Percentiles rank a stretch among this genome's conserved stretches.
phyloP scores from a whole-genome alignment of 352 stramenopile genomes.

The Aphanomyces invadans region DNA sequence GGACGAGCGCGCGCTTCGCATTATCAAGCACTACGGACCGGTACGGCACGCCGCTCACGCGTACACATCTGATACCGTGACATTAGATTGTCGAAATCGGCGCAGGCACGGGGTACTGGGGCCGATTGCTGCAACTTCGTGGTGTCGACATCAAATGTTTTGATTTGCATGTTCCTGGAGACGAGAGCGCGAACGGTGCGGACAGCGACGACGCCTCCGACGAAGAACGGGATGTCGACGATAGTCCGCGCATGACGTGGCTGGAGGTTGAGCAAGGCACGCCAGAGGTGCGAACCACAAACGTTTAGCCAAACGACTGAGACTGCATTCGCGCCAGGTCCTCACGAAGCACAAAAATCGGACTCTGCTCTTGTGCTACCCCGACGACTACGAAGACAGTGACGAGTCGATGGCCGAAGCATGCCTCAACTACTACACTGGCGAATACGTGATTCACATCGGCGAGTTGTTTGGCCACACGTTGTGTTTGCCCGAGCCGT shows the following conservation, averaged over 20 bases:
- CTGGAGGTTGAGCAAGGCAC: slow-evolving; percentile 71
- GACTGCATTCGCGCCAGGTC: no score
- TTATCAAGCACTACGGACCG: slow-evolving; percentile 88
- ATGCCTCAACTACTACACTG: slow-evolving; percentile 86
- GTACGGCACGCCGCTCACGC: no score
- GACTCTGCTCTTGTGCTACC: slow-evolving; percentile 91
- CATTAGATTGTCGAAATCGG: slow-evolving; percentile 88
- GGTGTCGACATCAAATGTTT: slow-evolving; percentile 83
- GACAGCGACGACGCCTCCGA: slow-evolving; percentile 38
- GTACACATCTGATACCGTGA: no score
- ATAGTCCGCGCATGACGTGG: slow-evolving; percentile 36
- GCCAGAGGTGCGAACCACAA: slow-evolving; percentile 55
- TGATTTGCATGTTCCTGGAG: slow-evolving; percentile 53
- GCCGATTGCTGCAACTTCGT: slow-evolving; percentile 54
- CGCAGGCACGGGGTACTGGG: slow-evolving; percentile 87
- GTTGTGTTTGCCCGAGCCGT: slow-evolving; percentile 80
- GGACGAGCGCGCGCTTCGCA: slow-evolving; percentile 72
- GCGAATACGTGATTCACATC: slow-evolving; percentile 89
- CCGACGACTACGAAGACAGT: slow-evolving; percentile 86
- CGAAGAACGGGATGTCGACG: slow-evolving; percentile 70
- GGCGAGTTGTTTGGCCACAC: slow-evolving; percentile 90
- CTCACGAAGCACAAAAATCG: slow-evolving; percentile 69
- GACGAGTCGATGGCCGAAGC: slow-evolving; percentile 84
- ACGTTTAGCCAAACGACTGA: no score
- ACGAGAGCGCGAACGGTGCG: not conserved